These are phyloP conservation scores for Colletotrichum orbiculare DNA, from an alignment of 2,329 filamentous ascomycete genomes.

Conservation along the genomic window DNA sequence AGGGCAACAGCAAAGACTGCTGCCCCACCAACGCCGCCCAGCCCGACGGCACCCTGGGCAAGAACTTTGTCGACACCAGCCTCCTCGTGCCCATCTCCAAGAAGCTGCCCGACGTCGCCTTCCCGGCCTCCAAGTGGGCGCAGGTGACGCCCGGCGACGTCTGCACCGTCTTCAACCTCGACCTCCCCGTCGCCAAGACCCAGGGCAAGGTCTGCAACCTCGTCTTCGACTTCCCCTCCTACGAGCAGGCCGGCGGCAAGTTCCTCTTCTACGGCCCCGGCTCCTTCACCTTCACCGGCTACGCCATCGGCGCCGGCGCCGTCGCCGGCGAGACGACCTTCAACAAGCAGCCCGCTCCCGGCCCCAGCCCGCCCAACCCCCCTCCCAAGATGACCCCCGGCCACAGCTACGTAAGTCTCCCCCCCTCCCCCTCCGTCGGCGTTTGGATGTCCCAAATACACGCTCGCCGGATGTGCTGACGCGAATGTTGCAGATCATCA, in stretches of 20 bases:
- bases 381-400: slow-evolving; percentile 29
- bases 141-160: slow-evolving; percentile 20
- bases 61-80: slow-evolving; percentile 17
- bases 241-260: slow-evolving; percentile 14
- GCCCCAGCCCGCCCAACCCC: slow-evolving; percentile 29
- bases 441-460: rapidly evolving
- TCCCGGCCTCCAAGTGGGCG: slow-evolving; percentile 15
- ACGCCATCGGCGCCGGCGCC: slow-evolving; percentile 29
- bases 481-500: slow-evolving; percentile 9
- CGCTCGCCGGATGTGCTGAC: neutral
- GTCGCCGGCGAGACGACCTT: slow-evolving; percentile 31
- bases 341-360: slow-evolving; percentile 28
- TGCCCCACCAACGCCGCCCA: slow-evolving; percentile 29
- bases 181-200: slow-evolving; percentile 25
- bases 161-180: slow-evolving; percentile 35
- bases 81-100: slow-evolving; percentile 29
- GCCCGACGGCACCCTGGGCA: slow-evolving; percentile 30
- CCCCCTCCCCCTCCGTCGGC: neutral
- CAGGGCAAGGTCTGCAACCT: slow-evolving; percentile 34
- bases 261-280: slow-evolving; percentile 25
- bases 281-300: slow-evolving; percentile 29
- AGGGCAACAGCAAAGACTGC: neutral
- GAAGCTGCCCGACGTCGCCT: slow-evolving; percentile 16
- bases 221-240: slow-evolving; percentile 27
- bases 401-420: slow-evolving; percentile 24